Conservation (phyloP, 257 asterid genomes). For the Cruciata laevipes region DNA sequence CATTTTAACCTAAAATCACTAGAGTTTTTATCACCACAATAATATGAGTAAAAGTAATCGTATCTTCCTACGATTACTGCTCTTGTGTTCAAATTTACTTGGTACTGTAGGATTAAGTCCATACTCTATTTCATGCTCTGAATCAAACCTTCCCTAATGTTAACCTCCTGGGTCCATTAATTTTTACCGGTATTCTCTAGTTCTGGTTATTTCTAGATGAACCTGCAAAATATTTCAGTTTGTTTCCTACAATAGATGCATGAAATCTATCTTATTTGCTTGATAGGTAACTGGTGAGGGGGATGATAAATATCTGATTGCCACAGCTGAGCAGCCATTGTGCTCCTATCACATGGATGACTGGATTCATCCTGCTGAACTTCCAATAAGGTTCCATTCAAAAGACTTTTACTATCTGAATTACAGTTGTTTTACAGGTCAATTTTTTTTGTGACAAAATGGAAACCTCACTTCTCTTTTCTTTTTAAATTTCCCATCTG, state of each 20-base stretch:
- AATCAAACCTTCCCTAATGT: background rate
- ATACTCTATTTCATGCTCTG: background rate
- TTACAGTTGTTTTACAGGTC: slow-evolving; percentile 9
- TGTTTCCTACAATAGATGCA: background rate
- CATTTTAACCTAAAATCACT: too few relatives aligned
- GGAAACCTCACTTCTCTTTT: background rate
- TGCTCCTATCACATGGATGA: slow-evolving; percentile 91
- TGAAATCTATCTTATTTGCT: slow-evolving; percentile 18
- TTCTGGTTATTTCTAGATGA: background rate
- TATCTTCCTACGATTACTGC: too few relatives aligned
- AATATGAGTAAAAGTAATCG: too few relatives aligned
- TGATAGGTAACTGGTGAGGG: slow-evolving; percentile 93
- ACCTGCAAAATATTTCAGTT: background rate
- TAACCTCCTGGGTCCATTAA: background rate
- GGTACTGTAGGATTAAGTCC: too few relatives aligned
- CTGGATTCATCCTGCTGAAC: slow-evolving; percentile 86
- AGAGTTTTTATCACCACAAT: too few relatives aligned
- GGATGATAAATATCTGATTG: slow-evolving; percentile 90
- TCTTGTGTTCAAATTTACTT: too few relatives aligned
- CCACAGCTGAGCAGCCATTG: slow-evolving; percentile 93
- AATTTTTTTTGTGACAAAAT: too few relatives aligned
- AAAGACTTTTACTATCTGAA: background rate
- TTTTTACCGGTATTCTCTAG: background rate
- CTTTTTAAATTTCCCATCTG: slow-evolving; percentile 9
- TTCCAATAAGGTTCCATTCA: slow-evolving; percentile 57